Base-by-base conservation (phyloP, 345 rosid species). In the Dipteronia dyeriana region DNA sequence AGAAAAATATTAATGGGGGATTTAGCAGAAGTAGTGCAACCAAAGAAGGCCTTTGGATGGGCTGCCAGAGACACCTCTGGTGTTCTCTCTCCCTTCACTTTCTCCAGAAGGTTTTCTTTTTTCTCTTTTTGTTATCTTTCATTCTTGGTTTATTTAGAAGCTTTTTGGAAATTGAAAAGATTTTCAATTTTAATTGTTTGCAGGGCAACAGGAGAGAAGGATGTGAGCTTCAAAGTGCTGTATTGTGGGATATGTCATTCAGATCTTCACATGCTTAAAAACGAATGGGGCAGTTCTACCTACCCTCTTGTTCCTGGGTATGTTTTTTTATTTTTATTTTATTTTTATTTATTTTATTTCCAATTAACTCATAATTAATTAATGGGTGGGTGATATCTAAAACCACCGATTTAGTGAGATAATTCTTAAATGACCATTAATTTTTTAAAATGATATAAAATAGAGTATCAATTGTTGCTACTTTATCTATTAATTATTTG, bases 61-160 rank as follows among this genome's bases (percentile, higher is more conserved):
- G 92, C 94, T 0, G 94, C 92, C 1, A 85, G 77, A 67, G 91
- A 89, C 77, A 5, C 86, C 6, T 87, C 91, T 47, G 94, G 92
- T 47, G 76, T 79, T 62, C 92, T 89, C 53, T 89, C 92, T 68
- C 92, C 92, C 66, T 89, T 87, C 75, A 68, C 79, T 31, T 91
- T 89, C 75, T 81, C 90, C n/a, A 80, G 90, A 79, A 90, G 94
- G 94, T 90, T 45, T 39, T 22, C 13, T 45, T 38, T 54, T 17
- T 3, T 10, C 17, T 14, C 49, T 1, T 8, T 20, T 9, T 41
- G 11, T 41, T 41, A 41, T 41, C 45, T 41, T 7, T 7, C 45
- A 41, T 41, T 41, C 9, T 41, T 41, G 45, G 38, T 34, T 34
- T 34, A 34, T 34, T 34, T 34, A 34, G 38, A 34, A 34, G 38